Evolutionary conservation across 1,284 basidiomycete genomes (phyloP).

Genomic region (Acaromyces ingoldii): DNA sequence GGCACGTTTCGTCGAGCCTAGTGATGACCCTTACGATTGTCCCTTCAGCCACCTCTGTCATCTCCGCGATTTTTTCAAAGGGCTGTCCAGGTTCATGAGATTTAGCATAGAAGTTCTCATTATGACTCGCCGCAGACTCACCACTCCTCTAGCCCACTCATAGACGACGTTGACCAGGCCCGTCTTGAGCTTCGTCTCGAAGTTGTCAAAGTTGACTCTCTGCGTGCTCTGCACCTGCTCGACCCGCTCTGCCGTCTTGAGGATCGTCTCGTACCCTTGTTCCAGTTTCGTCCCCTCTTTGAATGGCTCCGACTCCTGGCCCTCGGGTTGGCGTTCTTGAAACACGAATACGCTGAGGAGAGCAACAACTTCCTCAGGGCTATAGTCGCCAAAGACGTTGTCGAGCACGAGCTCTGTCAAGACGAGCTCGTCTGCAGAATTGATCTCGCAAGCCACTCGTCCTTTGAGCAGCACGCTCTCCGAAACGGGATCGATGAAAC

Average conservation of each 20-base stretch:
- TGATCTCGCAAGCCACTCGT: conserved; percentile 97
- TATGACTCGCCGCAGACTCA: conserved; percentile 52
- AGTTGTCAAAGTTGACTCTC: conserved; percentile 54
- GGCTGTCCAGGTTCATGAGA: conserved; percentile 58
- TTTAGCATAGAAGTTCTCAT: not conserved
- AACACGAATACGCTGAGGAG: conserved; percentile 93
- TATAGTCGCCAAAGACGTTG: conserved; percentile 81
- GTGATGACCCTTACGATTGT: conserved; percentile 96
- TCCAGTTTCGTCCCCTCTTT: conserved; percentile 1
- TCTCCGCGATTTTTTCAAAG: conserved; percentile 83
- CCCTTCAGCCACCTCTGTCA: conserved; percentile 94
- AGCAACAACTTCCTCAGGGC: conserved; percentile 94
- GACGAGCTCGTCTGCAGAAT: conserved; percentile 80
- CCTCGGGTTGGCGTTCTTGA: conserved; percentile 85
- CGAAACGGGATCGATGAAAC: conserved; percentile 60
- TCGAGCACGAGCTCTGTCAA: conserved; percentile 95
- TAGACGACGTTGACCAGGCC: conserved; percentile 93
- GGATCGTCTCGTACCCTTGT: conserved; percentile 70
- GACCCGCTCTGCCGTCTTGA: conserved; percentile 76
- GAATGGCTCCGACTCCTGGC: conserved; percentile 35
- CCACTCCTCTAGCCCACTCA: conserved; percentile 98
- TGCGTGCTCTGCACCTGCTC: conserved; percentile 71
- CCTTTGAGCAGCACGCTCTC: conserved; percentile 88
- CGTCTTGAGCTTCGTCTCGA: conserved; percentile 21
- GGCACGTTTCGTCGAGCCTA: conserved; percentile 89